Evolutionary conservation across 306 rosid species (phyloP).

Genomic region (Datisca glomerata): DNA sequence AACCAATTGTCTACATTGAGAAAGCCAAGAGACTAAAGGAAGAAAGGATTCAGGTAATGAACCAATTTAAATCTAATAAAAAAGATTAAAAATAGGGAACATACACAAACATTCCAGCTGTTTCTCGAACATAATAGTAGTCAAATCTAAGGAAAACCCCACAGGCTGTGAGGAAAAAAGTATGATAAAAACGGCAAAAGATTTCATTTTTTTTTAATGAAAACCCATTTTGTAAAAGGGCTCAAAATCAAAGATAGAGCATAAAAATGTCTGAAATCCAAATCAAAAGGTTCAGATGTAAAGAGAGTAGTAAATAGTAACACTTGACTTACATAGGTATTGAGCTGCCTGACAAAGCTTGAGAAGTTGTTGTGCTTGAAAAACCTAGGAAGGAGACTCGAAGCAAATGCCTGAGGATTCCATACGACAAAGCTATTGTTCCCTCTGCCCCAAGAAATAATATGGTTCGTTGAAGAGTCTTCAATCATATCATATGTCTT

Average conservation of each 20-base stretch:
- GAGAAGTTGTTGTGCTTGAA: conserved; percentile 96
- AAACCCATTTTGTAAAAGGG: background rate
- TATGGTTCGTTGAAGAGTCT: conserved; percentile 47
- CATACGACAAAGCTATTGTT: conserved; percentile 78
- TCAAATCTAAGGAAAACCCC: too few relatives aligned
- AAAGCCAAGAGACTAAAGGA: too few relatives aligned
- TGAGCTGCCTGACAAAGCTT: conserved; percentile 90
- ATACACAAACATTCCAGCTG: too few relatives aligned
- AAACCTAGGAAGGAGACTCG: conserved; percentile 59
- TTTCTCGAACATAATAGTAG: too few relatives aligned
- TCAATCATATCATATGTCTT: conserved; percentile 81
- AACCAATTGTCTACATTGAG: too few relatives aligned
- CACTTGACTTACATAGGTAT: conserved; percentile 62
- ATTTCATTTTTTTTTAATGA: background rate
- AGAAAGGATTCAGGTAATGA: too few relatives aligned
- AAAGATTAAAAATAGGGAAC: too few relatives aligned
- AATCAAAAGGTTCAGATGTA: background rate
- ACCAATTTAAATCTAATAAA: too few relatives aligned
- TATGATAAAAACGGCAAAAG: background rate
- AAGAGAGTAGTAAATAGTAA: too few relatives aligned
- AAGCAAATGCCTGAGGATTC: conserved; percentile 65
- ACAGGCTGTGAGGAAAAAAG: too few relatives aligned
- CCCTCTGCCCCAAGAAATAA: conserved; percentile 69
- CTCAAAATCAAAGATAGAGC: background rate
- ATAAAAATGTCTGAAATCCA: too few relatives aligned